Evolutionary conservation across 2,329 filamentous ascomycete genomes (phyloP).

Genomic region (Chrysoporthe cubensis): DNA sequence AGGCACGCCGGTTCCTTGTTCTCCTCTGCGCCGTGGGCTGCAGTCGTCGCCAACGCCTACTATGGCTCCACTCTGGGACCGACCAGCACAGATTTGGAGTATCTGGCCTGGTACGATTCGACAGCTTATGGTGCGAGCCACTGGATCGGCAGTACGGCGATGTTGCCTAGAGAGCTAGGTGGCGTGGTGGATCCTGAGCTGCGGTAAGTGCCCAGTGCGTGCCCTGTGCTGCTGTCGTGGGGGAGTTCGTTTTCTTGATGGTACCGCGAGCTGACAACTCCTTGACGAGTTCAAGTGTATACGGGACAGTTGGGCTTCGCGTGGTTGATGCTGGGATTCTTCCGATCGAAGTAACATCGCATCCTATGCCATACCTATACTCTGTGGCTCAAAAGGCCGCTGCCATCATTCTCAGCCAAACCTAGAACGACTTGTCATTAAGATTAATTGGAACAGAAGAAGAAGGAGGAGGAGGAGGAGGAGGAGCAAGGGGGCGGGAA

Average conservation of each 20-base stretch:
- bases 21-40: slow-evolving; percentile 28
- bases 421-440: no score
- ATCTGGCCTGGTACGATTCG: slow-evolving; percentile 29
- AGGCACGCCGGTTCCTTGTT: slow-evolving; percentile 29
- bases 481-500: not conserved
- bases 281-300: slow-evolving; percentile 12
- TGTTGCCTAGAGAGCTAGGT: slow-evolving; percentile 9
- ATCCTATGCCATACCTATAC: slow-evolving; percentile 35
- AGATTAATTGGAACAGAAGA: not conserved
- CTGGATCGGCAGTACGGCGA: slow-evolving; percentile 28
- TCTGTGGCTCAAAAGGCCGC: slow-evolving; percentile 33
- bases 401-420: slow-evolving; percentile 31
- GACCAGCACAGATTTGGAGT: slow-evolving; percentile 31
- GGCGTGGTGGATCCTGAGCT: slow-evolving; percentile 22
- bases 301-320: slow-evolving; percentile 32
- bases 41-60: slow-evolving; percentile 31
- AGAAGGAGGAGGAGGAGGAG: no score
- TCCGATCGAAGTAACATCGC: slow-evolving; percentile 30
- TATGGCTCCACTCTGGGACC: slow-evolving; percentile 29
- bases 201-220: slow-evolving; percentile 22
- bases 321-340: slow-evolving; percentile 34
- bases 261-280: not conserved
- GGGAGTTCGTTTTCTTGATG: not conserved
- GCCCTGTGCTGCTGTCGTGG: not conserved
- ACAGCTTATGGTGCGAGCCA: slow-evolving; percentile 30